Evolutionary conservation across 768 basidiomycete species (phyloP), one percentile per base, ranked within the genome.

Genomic region (Lactarius akahatsu): DNA sequence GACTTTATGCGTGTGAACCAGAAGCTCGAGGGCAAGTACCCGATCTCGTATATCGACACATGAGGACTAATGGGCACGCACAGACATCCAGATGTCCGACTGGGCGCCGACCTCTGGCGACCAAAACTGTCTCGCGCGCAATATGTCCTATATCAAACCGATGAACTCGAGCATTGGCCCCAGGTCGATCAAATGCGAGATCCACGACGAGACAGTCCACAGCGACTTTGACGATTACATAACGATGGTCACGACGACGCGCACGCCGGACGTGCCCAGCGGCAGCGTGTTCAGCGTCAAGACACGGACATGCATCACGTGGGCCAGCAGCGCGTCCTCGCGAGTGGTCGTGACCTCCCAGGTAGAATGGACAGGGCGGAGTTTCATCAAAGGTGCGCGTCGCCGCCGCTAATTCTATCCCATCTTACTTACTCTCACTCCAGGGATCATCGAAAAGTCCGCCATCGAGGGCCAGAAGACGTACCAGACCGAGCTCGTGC

Each of bases 91-190:
- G 76, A 92, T 94, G 72, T 90, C 94, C 4, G 97, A 98, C 74
- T 98, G 97, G 97, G 79, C 84, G 20, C 95, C 96, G 0, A 79
- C 80, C 4, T 72, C 78, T 0, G 79, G 84, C 0, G 85, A 82
- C 16, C 85, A 87, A 40, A 85, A 87, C 63, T 83, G 93, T 47
- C 85, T 97, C 11, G 81, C 87, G 32, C 85, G 96, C 11, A 92
- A 94, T 69, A 94, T 96, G 87, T 93, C 93, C 32, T 99, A 98
- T 77, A 96, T 98, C 79, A 98, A 96, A 75, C 96, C 95, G 0
- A 80, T 99, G 36, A 86, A 84, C 69, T 95, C 85, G 1, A 86
- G 88, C 62, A 85, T 99, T 36, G 97, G 97, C 0, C 97, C 96
- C 1, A 96, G 87, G 74, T 91, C 93, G 76, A 94, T 96, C 18